Conservation (phyloP, 768 basidiomycete species). For the Mycena capillaripes region DNA sequence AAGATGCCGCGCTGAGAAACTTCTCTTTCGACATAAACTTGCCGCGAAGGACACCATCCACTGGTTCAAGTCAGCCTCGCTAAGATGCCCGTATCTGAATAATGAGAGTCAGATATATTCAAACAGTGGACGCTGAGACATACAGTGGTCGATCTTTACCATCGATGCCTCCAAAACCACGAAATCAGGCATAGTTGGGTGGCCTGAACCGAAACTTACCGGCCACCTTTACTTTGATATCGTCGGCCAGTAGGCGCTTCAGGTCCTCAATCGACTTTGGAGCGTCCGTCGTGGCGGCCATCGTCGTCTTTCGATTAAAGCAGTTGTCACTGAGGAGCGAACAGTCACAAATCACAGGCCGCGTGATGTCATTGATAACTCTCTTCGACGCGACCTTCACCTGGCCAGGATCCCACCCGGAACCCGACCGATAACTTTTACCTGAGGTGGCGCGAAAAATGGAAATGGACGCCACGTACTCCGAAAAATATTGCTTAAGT, state of each 20-base stretch:
- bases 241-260: conserved; percentile 62
- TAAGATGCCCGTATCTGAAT: no score
- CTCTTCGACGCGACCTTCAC: not conserved
- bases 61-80: conserved; percentile 55
- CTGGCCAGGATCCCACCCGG: no score
- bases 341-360: not conserved
- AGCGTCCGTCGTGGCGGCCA: conserved; percentile 27
- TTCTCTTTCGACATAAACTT: conserved; percentile 96
- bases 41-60: conserved; percentile 95
- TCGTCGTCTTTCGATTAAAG: not conserved
- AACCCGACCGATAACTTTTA: no score
- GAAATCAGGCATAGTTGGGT: not conserved
- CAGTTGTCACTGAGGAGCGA: not conserved
- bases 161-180: no score
- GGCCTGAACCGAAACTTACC: conserved; percentile 62
- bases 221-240: conserved; percentile 94
- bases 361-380: not conserved
- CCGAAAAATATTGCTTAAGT: no score
- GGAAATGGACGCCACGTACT: no score
- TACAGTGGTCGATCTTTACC: no score
- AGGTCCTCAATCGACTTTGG: conserved; percentile 74
- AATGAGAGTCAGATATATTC: not conserved
- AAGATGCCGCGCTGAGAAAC: conserved; percentile 84
- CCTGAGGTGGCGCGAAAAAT: no score
- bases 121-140: no score